These are phyloP conservation scores for Closterium sp. DNA, from an alignment of 139 green algal species.

Conservation along the genomic window DNA sequence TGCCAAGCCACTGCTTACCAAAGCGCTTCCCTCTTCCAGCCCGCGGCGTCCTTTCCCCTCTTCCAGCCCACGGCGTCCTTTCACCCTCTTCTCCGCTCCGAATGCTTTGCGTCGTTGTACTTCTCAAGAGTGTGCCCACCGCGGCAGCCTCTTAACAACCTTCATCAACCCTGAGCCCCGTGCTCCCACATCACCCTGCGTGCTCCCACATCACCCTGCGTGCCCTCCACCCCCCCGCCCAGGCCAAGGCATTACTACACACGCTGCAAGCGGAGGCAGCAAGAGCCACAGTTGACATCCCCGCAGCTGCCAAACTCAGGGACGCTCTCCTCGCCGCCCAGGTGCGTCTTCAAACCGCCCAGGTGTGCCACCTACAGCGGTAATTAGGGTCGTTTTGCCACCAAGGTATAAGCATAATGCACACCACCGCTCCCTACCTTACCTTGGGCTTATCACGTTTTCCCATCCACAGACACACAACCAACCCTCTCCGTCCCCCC, in stretches of 20 bases:
- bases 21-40: background rate
- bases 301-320: background rate
- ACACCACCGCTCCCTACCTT: no score
- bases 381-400: no score
- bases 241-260: background rate
- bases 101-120: background rate
- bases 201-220: no score
- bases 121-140: background rate
- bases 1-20: background rate
- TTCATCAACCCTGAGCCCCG: background rate
- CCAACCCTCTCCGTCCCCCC: no score
- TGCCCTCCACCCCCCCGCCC: background rate
- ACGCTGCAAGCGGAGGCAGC: background rate
- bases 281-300: slow-evolving; percentile 6
- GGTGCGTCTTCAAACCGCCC: background rate
- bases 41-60: no score
- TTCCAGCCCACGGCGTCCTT: no score
- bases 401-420: no score
- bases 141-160: background rate
- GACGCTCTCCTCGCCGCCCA: slow-evolving; percentile 10
- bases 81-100: no score
- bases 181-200: no score
- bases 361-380: no score
- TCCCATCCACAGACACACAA: no score
- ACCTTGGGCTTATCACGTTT: no score